Evolutionary conservation across 371 early-diverging fungal genomes (phyloP), one percentile per base, ranked within the genome.

Genomic region (Mortierella polycephala): DNA sequence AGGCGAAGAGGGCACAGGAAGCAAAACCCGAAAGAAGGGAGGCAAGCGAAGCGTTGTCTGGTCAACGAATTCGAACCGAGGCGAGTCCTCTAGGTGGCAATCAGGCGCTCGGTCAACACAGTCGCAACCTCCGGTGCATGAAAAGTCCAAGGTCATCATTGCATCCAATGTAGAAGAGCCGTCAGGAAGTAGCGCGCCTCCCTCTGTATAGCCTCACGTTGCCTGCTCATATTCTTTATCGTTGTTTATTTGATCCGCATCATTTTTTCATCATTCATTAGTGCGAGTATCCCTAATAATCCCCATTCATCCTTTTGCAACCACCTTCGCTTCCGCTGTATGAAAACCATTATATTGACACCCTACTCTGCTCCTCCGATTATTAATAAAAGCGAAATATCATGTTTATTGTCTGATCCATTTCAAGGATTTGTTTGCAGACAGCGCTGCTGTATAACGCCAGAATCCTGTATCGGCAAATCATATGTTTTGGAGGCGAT

Each of bases 11-110:
- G 47, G 53, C 14, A 37, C 30, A 18, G 62, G 75, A 18, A 46
- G 44, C 20, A 68, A 56, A 21, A 53, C 40, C 50, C 53, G 60
- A 40, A 65, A 58, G 60, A 73, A 79, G 55, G 53, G 64, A 1
- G 55, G 58, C 23, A 53, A 57, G 46, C 45, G 51, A 12, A 79
- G 72, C 46, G 79, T 79, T 16, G 79, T 79, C 20, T 73, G 73
- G 79, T 79, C 79, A 16, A 71, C 71, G 46, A 71, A 71, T 39
- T 71, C 71, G 14, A 74, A 74, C 40, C 75, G 75, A 47, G 75
- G 76, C 40, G 75, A 75, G 54, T 60, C 72, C 20, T 57, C 69
- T 1, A 57, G 77, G 12, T 72, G 72, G 20, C 68, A 60, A 23
- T 56, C 56, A 18, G 58, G 44, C 1, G 39, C 18, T 20, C 65